phyloP scores from a whole-genome alignment of 257 asterid species.

The Gardenia jasminoides region DNA sequence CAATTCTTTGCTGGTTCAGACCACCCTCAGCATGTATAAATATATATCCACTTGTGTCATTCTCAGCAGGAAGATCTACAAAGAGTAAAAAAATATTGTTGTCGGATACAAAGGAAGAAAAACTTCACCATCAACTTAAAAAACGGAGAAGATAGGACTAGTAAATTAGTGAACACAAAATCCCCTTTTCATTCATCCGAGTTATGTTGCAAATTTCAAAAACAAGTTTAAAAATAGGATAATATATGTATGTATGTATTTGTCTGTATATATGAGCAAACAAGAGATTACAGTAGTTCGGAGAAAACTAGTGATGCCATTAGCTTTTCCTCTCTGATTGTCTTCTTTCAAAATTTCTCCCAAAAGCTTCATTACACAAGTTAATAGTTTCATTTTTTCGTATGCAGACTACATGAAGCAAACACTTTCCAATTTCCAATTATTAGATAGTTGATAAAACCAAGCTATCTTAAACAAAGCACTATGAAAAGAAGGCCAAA shows the following conservation, averaged over 20 bases:
- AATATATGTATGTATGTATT: too few species aligned
- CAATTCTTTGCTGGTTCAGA: constrained; percentile 96
- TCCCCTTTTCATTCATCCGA: background rate
- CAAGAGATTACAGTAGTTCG: background rate
- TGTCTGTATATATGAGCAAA: too few species aligned
- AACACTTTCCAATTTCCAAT: background rate
- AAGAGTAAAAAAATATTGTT: constrained; percentile 16
- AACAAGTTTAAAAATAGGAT: background rate
- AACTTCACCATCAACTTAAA: background rate
- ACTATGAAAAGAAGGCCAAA: background rate
- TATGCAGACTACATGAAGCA: background rate
- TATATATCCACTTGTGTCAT: constrained; percentile 78
- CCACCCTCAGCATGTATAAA: constrained; percentile 99
- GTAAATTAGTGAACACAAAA: background rate
- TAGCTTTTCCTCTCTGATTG: too few species aligned
- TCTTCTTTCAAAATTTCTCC: background rate
- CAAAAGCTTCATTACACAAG: background rate
- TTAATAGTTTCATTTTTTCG: background rate
- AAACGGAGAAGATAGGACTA: background rate
- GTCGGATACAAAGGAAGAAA: constrained; percentile 1
- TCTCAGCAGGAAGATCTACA: constrained; percentile 81
- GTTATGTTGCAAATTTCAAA: background rate
- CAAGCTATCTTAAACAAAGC: background rate
- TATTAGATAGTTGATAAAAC: too few species aligned
- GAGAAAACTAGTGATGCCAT: background rate